Conservation (phyloP, 306 rosid genomes). For the Cicer bijugum region DNA sequence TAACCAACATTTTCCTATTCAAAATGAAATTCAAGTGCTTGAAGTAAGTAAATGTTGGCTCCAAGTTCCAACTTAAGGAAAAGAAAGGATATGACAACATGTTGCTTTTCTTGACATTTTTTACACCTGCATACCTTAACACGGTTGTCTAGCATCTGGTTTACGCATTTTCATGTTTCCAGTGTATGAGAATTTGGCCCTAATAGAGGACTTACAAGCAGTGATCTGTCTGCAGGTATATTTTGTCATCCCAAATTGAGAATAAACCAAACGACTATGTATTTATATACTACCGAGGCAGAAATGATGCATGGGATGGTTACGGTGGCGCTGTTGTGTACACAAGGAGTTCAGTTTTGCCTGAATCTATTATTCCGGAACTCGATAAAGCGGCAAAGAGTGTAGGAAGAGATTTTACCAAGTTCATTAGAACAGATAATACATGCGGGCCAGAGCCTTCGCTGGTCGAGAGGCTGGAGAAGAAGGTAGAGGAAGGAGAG, state of each 20-base stretch:
- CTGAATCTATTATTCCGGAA: constrained; percentile 76
- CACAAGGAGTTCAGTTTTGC: constrained; percentile 84
- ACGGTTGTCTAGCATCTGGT: not conserved
- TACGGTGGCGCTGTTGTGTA: constrained; percentile 90
- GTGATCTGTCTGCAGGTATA: constrained; percentile 64
- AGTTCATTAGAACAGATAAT: constrained; percentile 77
- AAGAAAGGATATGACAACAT: constrained; percentile 19
- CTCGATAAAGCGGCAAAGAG: constrained; percentile 71
- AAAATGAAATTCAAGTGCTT: constrained; percentile 11
- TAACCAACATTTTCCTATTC: not conserved
- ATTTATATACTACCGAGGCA: constrained; percentile 88
- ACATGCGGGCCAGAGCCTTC: constrained; percentile 96
- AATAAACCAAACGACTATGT: constrained; percentile 76
- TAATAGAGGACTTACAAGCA: constrained; percentile 21
- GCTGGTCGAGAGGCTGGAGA: constrained; percentile 84
- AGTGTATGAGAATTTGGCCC: not conserved
- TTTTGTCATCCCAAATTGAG: constrained; percentile 76
- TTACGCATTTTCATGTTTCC: constrained; percentile 5
- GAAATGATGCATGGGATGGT: constrained; percentile 99
- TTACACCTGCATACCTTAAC: constrained; percentile 27
- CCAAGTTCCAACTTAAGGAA: constrained; percentile 10
- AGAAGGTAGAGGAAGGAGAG: constrained; percentile 87
- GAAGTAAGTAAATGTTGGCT: constrained; percentile 33
- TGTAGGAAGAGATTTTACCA: constrained; percentile 80
- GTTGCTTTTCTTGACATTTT: constrained; percentile 21